phyloP scores from a whole-genome alignment of 2,329 filamentous ascomycete genomes.

The Cordyceps tenuipes region DNA sequence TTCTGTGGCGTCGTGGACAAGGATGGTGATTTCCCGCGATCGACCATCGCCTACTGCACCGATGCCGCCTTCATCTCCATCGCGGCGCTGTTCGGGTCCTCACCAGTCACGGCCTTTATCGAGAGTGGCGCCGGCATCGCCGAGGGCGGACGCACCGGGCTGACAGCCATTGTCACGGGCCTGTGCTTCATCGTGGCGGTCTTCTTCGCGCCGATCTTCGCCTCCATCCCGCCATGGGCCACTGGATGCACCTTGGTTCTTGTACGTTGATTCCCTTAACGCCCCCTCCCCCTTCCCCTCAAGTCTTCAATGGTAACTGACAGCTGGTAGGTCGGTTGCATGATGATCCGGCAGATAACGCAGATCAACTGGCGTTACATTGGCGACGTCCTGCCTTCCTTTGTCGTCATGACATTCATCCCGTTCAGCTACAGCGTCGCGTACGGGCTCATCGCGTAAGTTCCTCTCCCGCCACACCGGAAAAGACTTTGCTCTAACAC shows the following conservation, averaged over 20 bases:
- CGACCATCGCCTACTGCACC: slow-evolving; percentile 68
- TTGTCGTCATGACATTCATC: slow-evolving; percentile 66
- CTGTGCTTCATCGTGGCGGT: slow-evolving; percentile 63
- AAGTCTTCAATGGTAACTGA: not conserved
- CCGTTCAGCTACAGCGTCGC: slow-evolving; percentile 73
- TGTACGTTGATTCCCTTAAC: slow-evolving; percentile 29
- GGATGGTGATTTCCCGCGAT: slow-evolving; percentile 77
- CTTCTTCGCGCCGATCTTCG: slow-evolving; percentile 70
- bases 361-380: slow-evolving; percentile 72
- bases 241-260: slow-evolving; percentile 66
- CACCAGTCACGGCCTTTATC: slow-evolving; percentile 67
- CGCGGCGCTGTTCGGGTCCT: slow-evolving; percentile 59
- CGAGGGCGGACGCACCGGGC: slow-evolving; percentile 63
- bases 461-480: slow-evolving; percentile 13
- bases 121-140: slow-evolving; percentile 70
- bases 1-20: slow-evolving; percentile 60
- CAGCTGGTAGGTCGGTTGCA: slow-evolving; percentile 51
- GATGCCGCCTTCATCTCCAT: slow-evolving; percentile 66
- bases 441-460: slow-evolving; percentile 65
- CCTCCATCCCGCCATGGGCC: slow-evolving; percentile 70
- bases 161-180: slow-evolving; percentile 62
- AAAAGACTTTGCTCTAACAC: slow-evolving; percentile 11
- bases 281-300: not conserved
- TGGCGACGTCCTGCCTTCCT: slow-evolving; percentile 67
- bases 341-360: slow-evolving; percentile 70